These are phyloP conservation scores for Termitomyces sp. DNA, from an alignment of 768 basidiomycete species.

Conservation along the genomic window DNA sequence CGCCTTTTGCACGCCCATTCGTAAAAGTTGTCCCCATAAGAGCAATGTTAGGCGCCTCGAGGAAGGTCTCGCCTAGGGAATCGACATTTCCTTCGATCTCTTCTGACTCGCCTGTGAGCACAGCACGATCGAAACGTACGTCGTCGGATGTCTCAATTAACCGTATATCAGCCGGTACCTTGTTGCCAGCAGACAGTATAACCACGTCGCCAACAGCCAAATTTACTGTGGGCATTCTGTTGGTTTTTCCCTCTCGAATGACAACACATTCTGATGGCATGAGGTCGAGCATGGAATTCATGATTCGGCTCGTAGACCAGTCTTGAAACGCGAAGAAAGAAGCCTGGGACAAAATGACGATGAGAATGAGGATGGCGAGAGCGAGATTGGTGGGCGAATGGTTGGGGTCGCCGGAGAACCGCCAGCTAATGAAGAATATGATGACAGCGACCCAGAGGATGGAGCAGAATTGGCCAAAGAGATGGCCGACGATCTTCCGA, in stretches of 20 bases:
- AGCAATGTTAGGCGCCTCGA: constrained; percentile 42
- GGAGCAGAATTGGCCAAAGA: constrained; percentile 13
- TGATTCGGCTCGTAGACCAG: constrained; percentile 14
- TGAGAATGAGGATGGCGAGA: constrained; percentile 12
- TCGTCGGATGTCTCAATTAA: constrained; percentile 47
- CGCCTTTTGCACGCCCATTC: constrained; percentile 33
- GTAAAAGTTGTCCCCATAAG: constrained; percentile 38
- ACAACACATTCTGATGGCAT: constrained; percentile 14
- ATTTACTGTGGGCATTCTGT: constrained; percentile 10
- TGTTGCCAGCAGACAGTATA: constrained; percentile 12
- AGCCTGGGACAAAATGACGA: constrained; percentile 11
- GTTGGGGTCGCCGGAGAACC: too few relatives aligned
- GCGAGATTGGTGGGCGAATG: constrained; percentile 15
- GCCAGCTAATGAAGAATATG: constrained; percentile 15
- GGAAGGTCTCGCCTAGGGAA: constrained; percentile 43
- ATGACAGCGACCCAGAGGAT: constrained; percentile 15
- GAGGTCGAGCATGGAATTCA: constrained; percentile 15
- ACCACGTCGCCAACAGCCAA: constrained; percentile 13
- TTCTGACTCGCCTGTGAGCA: constrained; percentile 52
- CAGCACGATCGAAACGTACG: constrained; percentile 45
- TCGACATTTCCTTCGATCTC: constrained; percentile 42
- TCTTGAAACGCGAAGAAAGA: constrained; percentile 12
- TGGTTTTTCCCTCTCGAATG: constrained; percentile 11
- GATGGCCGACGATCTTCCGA: constrained; percentile 9
- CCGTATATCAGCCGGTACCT: constrained; percentile 36